Conservation (phyloP, 1,139 yeast genomes). For the Nadsonia commutata region DNA sequence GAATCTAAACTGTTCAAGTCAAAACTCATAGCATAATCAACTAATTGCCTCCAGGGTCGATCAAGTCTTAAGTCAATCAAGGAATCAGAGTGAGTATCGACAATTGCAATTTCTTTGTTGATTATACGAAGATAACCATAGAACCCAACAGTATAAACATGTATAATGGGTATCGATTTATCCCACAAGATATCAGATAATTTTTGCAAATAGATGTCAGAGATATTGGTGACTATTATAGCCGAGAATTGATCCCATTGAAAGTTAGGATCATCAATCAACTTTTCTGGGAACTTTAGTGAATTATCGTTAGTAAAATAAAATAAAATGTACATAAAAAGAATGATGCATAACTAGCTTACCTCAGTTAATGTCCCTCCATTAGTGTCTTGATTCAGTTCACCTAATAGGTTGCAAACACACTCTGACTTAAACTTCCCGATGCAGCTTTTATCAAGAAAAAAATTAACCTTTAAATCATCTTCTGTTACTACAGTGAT, state of each 20-base stretch:
- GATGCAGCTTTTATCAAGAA: conserved; percentile 33
- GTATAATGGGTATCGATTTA: conserved; percentile 37
- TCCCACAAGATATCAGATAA: conserved; percentile 31
- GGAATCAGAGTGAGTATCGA: conserved; percentile 63
- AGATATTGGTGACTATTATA: conserved; percentile 33
- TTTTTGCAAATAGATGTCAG: conserved; percentile 12
- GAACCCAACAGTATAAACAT: conserved; percentile 44
- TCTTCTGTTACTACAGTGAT: conserved; percentile 25
- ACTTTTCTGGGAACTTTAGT: conserved; percentile 12
- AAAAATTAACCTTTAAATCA: conserved; percentile 49
- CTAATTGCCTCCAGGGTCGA: conserved; percentile 63
- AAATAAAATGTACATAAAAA: too few species aligned
- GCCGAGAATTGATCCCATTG: conserved; percentile 39
- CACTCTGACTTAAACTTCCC: conserved; percentile 31
- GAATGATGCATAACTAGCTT: too few species aligned
- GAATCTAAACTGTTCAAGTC: conserved; percentile 34
- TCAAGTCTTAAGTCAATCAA: conserved; percentile 58
- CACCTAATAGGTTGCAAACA: conserved; percentile 31
- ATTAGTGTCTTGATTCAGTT: conserved; percentile 46
- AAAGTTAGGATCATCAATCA: conserved; percentile 6
- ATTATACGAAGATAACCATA: conserved; percentile 50
- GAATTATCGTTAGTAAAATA: neutral
- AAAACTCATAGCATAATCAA: conserved; percentile 34
- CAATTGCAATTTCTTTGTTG: conserved; percentile 41
- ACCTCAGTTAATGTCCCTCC: conserved; percentile 19